phyloP scores from a whole-genome alignment of 1,284 basidiomycete genomes.

The Trichosporon inkin region DNA sequence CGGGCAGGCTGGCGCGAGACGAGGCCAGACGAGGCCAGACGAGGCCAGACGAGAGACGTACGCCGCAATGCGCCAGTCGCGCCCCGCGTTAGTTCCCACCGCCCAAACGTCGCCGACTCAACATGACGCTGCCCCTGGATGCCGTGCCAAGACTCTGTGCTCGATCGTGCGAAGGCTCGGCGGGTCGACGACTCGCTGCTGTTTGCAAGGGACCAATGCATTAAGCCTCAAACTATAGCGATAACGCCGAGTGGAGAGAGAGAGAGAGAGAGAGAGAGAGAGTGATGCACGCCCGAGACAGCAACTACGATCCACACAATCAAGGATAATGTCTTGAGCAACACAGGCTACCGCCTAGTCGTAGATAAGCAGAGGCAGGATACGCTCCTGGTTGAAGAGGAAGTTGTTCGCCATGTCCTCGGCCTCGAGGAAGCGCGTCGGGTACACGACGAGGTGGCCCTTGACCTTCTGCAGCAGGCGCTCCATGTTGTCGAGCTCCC shows the following conservation, averaged over 20 bases:
- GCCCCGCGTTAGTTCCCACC: too few relatives aligned
- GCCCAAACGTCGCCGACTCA: too few relatives aligned
- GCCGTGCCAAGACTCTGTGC: too few relatives aligned
- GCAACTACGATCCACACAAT: neutral
- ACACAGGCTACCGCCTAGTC: constrained; percentile 29
- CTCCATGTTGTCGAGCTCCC: constrained; percentile 86
- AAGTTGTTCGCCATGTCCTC: constrained; percentile 84
- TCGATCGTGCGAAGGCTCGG: too few relatives aligned
- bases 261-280: neutral
- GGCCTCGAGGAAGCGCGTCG: constrained; percentile 76
- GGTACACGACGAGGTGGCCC: constrained; percentile 83
- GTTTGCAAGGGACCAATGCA: neutral
- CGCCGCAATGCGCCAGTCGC: too few relatives aligned
- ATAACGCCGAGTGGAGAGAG: neutral
- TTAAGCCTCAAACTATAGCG: neutral
- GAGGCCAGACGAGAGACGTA: too few relatives aligned
- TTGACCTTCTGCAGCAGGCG: constrained; percentile 65
- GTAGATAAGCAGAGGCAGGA: constrained; percentile 51
- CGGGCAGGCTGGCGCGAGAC: too few relatives aligned
- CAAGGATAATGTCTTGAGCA: neutral
- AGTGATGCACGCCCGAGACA: neutral
- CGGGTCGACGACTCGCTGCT: too few relatives aligned
- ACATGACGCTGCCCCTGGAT: too few relatives aligned
- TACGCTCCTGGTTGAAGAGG: constrained; percentile 75
- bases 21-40: too few relatives aligned